A percentile compares a stretch with the other conserved stretches of the same genome.
Conservation (phyloP, 164 flowering plant genomes). For the Sextonia rubra region DNA sequence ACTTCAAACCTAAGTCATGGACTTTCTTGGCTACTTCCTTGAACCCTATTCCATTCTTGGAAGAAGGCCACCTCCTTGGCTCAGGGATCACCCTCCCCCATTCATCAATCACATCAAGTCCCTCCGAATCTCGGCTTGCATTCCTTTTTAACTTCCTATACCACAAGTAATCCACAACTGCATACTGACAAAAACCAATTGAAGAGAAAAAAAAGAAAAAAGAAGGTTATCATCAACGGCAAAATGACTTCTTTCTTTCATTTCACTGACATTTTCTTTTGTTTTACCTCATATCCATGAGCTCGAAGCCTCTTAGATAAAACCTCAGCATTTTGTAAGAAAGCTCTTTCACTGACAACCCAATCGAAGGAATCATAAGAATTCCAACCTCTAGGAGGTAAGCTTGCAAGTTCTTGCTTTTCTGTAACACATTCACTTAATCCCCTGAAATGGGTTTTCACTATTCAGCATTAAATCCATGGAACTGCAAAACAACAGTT, state of each 20-base stretch:
- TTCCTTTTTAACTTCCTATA: constrained; percentile 67
- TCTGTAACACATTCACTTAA: constrained; percentile 3
- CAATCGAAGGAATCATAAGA: constrained; percentile 92
- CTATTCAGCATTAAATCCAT: background rate
- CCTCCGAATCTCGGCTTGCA: constrained; percentile 59
- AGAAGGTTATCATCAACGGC: no score
- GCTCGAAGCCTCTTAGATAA: constrained; percentile 42
- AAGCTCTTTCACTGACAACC: constrained; percentile 77
- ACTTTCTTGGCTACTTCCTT: constrained; percentile 66
- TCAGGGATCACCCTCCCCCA: constrained; percentile 96
- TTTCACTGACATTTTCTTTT: background rate
- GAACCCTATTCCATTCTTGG: constrained; percentile 74
- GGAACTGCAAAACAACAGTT: background rate
- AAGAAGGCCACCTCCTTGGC: constrained; percentile 90
- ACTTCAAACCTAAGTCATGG: constrained; percentile 81
- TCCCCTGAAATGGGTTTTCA: background rate
- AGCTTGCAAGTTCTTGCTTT: constrained; percentile 27
- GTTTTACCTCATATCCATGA: constrained; percentile 72
- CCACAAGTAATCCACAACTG: constrained; percentile 96
- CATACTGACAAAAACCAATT: constrained; percentile 43
- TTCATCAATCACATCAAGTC: constrained; percentile 85
- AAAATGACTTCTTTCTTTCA: no score
- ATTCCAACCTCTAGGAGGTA: constrained; percentile 97
- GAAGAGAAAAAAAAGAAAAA: background rate
- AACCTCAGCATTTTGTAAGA: constrained; percentile 64